Conservation (phyloP, 768 basidiomycete genomes). For the Mycena alexandri region DNA sequence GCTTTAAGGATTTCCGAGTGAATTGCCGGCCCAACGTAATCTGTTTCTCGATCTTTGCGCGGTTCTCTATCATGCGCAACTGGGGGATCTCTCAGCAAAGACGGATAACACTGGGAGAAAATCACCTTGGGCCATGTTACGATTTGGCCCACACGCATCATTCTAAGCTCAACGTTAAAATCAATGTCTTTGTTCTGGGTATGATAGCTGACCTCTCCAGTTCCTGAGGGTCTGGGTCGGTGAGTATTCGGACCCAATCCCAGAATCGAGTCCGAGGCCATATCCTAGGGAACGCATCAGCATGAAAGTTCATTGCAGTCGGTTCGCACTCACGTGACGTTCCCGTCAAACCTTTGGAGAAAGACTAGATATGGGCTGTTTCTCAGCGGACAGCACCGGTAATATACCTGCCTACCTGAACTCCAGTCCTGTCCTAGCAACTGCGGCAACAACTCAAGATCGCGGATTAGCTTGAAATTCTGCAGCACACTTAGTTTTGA, state of each 20-base stretch:
- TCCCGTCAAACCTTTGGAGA: constrained; percentile 91
- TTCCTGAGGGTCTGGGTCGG: constrained; percentile 85
- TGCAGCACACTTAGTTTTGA: neutral
- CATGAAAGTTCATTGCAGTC: constrained; percentile 29
- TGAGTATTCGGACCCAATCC: constrained; percentile 89
- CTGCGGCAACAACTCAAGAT: constrained; percentile 94
- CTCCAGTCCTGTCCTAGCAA: constrained; percentile 96
- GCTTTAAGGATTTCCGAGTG: constrained; percentile 69
- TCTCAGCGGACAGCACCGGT: no score
- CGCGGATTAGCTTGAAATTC: constrained; percentile 82
- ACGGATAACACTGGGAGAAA: neutral
- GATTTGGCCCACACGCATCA: constrained; percentile 88
- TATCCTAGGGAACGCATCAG: constrained; percentile 63
- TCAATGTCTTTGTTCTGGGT: neutral
- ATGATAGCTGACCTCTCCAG: constrained; percentile 57
- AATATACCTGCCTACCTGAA: constrained; percentile 47
- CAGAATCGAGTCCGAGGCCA: constrained; percentile 86
- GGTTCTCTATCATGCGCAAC: constrained; percentile 95
- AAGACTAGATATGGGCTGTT: constrained; percentile 70
- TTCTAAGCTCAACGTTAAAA: constrained; percentile 50
- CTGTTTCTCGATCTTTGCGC: constrained; percentile 86
- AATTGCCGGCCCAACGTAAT: constrained; percentile 83
- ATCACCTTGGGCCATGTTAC: constrained; percentile 97
- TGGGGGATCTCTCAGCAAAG: constrained; percentile 44
- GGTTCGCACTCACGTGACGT: constrained; percentile 79